These are phyloP conservation scores for Aspergillus vadensis DNA, from an alignment of 2,329 filamentous ascomycete genomes.

Conservation along the genomic window DNA sequence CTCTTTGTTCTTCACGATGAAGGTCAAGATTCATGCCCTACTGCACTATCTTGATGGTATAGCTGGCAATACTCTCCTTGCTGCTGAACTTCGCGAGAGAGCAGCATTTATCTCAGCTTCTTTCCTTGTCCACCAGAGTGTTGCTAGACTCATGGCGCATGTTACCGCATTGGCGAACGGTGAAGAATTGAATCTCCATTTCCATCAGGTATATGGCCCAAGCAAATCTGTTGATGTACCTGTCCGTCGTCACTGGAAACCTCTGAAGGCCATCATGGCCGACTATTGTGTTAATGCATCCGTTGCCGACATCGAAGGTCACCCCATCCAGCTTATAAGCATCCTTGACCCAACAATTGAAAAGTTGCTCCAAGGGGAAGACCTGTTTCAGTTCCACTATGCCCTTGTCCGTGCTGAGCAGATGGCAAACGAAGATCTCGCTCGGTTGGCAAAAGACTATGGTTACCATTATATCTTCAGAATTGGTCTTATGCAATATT, in stretches of 20 bases:
- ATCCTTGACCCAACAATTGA: constrained; percentile 22
- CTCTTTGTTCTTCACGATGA: background rate
- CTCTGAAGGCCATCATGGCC: constrained; percentile 17
- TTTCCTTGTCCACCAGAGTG: constrained; percentile 20
- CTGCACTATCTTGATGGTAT: background rate
- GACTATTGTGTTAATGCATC: constrained; percentile 21
- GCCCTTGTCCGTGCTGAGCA: constrained; percentile 23
- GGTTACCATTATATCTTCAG: constrained; percentile 31
- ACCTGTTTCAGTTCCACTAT: constrained; percentile 20
- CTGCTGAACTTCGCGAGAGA: constrained; percentile 12
- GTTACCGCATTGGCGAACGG: constrained; percentile 10
- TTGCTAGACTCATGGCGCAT: constrained; percentile 23
- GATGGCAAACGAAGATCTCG: constrained; percentile 26
- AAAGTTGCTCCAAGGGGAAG: constrained; percentile 7
- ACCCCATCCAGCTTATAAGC: constrained; percentile 23
- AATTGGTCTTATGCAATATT: constrained; percentile 30
- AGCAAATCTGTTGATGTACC: constrained; percentile 1
- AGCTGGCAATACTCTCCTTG: constrained; percentile 7
- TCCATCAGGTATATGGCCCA: background rate
- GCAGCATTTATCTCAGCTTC: constrained; percentile 20
- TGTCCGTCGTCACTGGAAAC: constrained; percentile 15
- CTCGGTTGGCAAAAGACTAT: constrained; percentile 20
- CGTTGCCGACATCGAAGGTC: constrained; percentile 27
- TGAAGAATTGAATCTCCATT: constrained; percentile 3
- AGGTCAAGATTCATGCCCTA: background rate